Base-by-base conservation (phyloP, 164 flowering plant species). In the Platanus orientalis region DNA sequence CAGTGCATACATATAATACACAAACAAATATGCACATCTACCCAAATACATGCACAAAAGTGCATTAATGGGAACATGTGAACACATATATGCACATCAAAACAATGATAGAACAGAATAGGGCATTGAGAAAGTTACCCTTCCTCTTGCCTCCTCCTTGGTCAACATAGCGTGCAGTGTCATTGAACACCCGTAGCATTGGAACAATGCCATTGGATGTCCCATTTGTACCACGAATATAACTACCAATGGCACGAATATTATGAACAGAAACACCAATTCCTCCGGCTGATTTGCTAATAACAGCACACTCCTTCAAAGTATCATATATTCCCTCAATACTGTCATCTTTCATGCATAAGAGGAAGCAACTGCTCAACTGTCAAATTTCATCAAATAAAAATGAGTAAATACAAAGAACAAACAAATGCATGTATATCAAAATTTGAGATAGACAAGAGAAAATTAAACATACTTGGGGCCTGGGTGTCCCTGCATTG, bases 111-210 rank as follows among this genome's bases (percentile, higher is more conserved):
- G n/a, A n/a, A 19, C 13, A 36, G 28, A 21, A 20, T 36, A 6
- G 26, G n/a, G 25, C 26, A 57, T 45, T 25, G 10, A 23, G 19
- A 24, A 45, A 11, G 30, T 45, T 66, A 87, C 95, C 95, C 71
- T 88, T 88, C 59, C 95, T 83, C 80, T 86, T 88, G 77, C 95
- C 92, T 39, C 95, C 95, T 7, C 95, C 95, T 79, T 88, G 95
- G 68, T 88, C 90, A 75, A 88, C 95, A 82, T 86, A 89, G 21
- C 89, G 85, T 1, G 96, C 96, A 60, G 96, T 86, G 64, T 86
- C 96, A 81, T 89, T 86, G 69, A 86, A 89, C 27, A 86, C 92
- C 27, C 90, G 72, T 23, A 89, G 76, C 96, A 89, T 89, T 27
- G 96, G 96, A 64, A 86, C 81, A 66, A 89, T 80, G 24, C 94